Evolutionary conservation across 257 asterid species (phyloP).

Genomic region (Leptodermis oblonga): DNA sequence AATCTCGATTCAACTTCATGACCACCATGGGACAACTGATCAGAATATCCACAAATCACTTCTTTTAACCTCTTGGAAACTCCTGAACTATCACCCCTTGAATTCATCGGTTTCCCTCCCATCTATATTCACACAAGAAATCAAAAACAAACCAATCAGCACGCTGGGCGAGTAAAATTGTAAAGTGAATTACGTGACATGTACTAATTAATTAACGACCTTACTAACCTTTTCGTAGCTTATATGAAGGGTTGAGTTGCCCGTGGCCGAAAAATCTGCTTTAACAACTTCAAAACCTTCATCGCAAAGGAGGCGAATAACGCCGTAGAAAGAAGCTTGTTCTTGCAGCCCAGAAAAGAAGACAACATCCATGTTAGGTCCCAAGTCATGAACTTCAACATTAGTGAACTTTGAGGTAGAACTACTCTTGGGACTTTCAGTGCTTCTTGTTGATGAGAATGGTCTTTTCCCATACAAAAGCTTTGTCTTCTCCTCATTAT

Average conservation of each 20-base stretch:
- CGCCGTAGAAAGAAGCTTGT: conserved; percentile 25
- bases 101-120: conserved; percentile 29
- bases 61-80: conserved; percentile 27
- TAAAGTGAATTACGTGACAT: too few species aligned
- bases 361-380: conserved; percentile 30
- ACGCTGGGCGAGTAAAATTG: too few species aligned
- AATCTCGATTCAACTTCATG: conserved; percentile 29
- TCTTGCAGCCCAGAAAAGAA: conserved; percentile 24
- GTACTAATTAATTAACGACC: too few species aligned
- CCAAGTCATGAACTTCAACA: conserved; percentile 44
- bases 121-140: conserved; percentile 1
- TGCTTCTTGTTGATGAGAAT: conserved; percentile 10
- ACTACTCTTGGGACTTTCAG: conserved; percentile 12
- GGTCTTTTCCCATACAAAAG: conserved; percentile 14
- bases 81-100: conserved; percentile 17
- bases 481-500: conserved; percentile 27
- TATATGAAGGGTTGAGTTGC: conserved; percentile 36
- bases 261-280: conserved; percentile 36
- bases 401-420: conserved; percentile 12
- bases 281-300: conserved; percentile 36
- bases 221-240: conserved; percentile 34
- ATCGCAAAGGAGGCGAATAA: conserved; percentile 24
- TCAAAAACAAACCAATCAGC: too few species aligned
- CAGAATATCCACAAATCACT: conserved; percentile 22
- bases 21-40: too few species aligned